phyloP scores from a whole-genome alignment of 345 rosid species.

The Hibiscus tridactylites region DNA sequence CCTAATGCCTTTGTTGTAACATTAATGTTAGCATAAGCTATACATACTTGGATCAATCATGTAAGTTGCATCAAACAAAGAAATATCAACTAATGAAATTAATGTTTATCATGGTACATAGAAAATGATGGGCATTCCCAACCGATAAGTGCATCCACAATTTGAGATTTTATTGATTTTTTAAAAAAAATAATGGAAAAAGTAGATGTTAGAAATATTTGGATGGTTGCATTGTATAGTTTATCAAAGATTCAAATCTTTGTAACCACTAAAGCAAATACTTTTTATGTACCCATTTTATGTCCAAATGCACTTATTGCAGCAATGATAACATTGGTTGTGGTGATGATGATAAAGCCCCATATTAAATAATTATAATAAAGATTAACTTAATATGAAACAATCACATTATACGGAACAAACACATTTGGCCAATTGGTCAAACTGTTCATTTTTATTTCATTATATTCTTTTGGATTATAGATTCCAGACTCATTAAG shows the following conservation, averaged over 20 bases:
- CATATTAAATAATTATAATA: background rate
- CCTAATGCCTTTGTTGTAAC: no score
- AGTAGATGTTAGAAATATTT: background rate
- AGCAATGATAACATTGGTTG: constrained; percentile 13
- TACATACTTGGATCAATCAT: no score
- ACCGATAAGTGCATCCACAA: background rate
- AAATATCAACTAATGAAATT: background rate
- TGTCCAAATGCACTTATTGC: constrained; percentile 24
- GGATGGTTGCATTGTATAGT: background rate
- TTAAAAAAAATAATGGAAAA: no score
- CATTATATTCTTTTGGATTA: no score
- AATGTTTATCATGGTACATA: background rate
- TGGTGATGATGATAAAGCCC: background rate
- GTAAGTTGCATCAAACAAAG: no score
- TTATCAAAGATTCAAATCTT: constrained; percentile 6
- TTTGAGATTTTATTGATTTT: background rate
- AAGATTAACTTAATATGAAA: no score
- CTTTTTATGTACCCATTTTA: constrained; percentile 17
- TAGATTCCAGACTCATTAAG: no score
- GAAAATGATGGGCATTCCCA: background rate
- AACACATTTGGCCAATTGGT: no score
- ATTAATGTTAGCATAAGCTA: no score
- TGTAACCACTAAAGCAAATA: constrained; percentile 7
- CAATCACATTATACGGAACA: no score
- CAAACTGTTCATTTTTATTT: no score